These are phyloP conservation scores for Cucurbita maxima DNA, from an alignment of 306 rosid species.

Conservation along the genomic window DNA sequence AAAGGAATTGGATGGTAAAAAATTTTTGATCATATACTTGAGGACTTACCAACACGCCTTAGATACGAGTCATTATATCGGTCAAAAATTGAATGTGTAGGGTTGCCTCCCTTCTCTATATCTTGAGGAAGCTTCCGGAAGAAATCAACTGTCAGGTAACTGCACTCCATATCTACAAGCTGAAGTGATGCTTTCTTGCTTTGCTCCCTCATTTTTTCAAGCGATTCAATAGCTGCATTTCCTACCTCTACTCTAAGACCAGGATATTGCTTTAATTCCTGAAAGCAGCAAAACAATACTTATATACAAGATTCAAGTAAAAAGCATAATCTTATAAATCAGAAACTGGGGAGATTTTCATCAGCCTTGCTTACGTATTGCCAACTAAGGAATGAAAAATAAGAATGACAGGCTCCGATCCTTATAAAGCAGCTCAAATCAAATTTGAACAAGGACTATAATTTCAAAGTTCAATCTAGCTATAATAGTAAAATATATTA, in stretches of 20 bases:
- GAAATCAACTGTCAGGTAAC: slow-evolving; percentile 85
- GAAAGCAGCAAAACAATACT: slow-evolving; percentile 7
- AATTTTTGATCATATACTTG: background rate
- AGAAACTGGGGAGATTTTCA: background rate
- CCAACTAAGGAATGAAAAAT: background rate
- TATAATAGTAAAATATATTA: background rate
- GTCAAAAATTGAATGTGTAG: slow-evolving; percentile 87
- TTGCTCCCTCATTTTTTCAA: slow-evolving; percentile 75
- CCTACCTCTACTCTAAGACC: slow-evolving; percentile 78
- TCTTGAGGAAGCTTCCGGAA: slow-evolving; percentile 93
- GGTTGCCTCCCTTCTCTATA: slow-evolving; percentile 92
- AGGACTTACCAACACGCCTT: slow-evolving; percentile 61
- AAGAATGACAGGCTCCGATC: background rate
- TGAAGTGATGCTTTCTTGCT: slow-evolving; percentile 73
- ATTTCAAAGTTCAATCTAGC: background rate
- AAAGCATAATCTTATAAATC: background rate
- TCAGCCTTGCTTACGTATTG: background rate
- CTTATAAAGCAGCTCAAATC: background rate
- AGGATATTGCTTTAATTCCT: slow-evolving; percentile 90
- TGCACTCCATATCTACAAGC: slow-evolving; percentile 86
- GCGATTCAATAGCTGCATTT: slow-evolving; percentile 69
- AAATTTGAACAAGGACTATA: background rate
- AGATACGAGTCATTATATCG: slow-evolving; percentile 86
- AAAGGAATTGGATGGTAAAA: background rate
- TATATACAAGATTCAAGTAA: background rate